These are phyloP conservation scores for Trametes coccinea DNA, from an alignment of 768 basidiomycete species.

Conservation along the genomic window DNA sequence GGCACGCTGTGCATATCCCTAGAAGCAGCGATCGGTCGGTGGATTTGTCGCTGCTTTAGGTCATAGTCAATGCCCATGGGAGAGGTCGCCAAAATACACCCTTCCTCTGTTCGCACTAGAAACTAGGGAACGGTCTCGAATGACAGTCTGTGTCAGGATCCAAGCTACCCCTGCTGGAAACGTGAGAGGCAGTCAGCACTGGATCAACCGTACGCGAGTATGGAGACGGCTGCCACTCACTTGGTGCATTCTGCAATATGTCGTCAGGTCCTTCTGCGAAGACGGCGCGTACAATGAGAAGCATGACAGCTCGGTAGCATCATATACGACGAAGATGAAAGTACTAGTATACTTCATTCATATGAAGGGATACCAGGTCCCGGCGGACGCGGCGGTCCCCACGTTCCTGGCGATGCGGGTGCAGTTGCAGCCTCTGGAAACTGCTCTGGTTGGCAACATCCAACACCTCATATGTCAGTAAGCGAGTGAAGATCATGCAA, in stretches of 20 bases:
- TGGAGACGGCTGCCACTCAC: not conserved
- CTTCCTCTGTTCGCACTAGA: conserved; percentile 9
- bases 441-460: too few species aligned
- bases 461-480: too few species aligned
- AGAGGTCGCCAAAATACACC: not conserved
- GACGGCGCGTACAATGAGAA: not conserved
- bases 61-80: conserved; percentile 15
- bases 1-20: conserved; percentile 3
- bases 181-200: conserved; percentile 1
- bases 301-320: not conserved
- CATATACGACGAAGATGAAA: not conserved
- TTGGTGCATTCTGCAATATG: not conserved
- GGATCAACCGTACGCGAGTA: not conserved
- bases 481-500: too few species aligned
- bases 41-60: conserved; percentile 14
- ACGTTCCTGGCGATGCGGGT: not conserved
- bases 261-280: not conserved
- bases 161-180: not conserved
- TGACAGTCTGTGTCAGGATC: conserved; percentile 9
- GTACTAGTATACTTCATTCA: not conserved
- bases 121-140: not conserved
- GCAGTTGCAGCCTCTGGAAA: not conserved
- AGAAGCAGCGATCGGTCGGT: conserved; percentile 13
- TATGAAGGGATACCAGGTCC: not conserved
- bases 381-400: not conserved